Evolutionary conservation across 2,329 filamentous ascomycete species (phyloP).

Genomic region (Zymoseptoria passerinii): DNA sequence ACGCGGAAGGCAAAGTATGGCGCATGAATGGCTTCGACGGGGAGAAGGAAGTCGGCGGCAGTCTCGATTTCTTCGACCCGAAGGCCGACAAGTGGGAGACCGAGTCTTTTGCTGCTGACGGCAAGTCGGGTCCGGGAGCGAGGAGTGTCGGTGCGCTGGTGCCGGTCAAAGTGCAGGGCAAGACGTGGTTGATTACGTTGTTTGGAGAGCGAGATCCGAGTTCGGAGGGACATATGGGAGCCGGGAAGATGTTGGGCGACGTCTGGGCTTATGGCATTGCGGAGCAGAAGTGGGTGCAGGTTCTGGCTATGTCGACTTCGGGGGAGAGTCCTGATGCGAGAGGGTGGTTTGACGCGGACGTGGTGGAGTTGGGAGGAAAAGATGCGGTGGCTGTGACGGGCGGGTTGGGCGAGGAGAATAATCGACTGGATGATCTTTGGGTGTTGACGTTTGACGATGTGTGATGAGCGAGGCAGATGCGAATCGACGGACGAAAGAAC

Average conservation of each 20-base stretch:
- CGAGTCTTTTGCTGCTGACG: constrained; percentile 35
- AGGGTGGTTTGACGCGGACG: constrained; percentile 49
- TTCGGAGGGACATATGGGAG: constrained; percentile 45
- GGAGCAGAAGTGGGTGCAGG: constrained; percentile 28
- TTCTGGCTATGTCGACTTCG: constrained; percentile 18
- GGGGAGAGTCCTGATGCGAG: constrained; percentile 33
- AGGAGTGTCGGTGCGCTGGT: constrained; percentile 45
- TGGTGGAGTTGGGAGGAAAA: constrained; percentile 26
- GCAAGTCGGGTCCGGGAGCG: constrained; percentile 38
- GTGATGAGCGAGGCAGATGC: neutral
- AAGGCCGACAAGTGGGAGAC: constrained; percentile 35
- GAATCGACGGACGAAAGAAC: neutral
- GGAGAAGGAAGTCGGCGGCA: constrained; percentile 58
- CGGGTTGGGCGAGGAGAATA: constrained; percentile 45
- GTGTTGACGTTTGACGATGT: constrained; percentile 21
- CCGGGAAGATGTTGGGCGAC: constrained; percentile 49
- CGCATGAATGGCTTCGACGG: constrained; percentile 77
- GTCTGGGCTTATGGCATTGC: constrained; percentile 42
- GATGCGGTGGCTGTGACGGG: constrained; percentile 41
- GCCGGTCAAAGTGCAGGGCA: constrained; percentile 32
- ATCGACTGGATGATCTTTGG: constrained; percentile 46
- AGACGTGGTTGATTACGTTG: constrained; percentile 39
- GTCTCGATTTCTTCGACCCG: constrained; percentile 54
- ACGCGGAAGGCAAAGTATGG: constrained; percentile 58
- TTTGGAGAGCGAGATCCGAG: constrained; percentile 50